Evolutionary conservation across 2,329 filamentous ascomycete genomes (phyloP).

Genomic region (Aureobasidium subglaciale): DNA sequence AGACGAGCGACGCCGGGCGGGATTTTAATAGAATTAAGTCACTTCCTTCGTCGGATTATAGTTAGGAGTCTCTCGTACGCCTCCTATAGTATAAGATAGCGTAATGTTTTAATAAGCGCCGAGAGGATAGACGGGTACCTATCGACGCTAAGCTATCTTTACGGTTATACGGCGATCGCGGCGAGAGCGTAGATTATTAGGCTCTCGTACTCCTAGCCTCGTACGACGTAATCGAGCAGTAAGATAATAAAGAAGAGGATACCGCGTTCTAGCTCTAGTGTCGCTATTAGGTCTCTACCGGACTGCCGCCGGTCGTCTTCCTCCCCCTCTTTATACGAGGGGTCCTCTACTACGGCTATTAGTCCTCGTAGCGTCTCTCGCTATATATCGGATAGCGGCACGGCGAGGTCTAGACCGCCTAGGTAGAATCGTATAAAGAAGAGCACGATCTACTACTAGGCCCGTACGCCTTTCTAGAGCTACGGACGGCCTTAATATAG

Average conservation of each 20-base stretch:
- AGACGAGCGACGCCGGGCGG: too few relatives aligned
- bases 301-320: background rate
- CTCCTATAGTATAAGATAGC: too few relatives aligned
- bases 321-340: background rate
- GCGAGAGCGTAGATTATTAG: background rate
- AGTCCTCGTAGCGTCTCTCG: background rate
- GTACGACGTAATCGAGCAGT: too few relatives aligned
- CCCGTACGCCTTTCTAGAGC: background rate
- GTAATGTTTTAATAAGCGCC: too few relatives aligned
- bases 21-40: too few relatives aligned
- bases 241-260: background rate
- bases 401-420: background rate
- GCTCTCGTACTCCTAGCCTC: background rate
- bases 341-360: background rate
- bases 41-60: too few relatives aligned
- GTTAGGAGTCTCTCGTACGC: too few relatives aligned
- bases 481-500: too few relatives aligned
- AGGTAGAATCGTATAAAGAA: background rate
- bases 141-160: background rate
- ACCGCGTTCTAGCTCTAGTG: too few relatives aligned
- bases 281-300: too few relatives aligned
- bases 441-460: background rate
- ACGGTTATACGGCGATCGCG: background rate
- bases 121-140: too few relatives aligned
- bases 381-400: background rate